Evolutionary conservation across 805 yeast species (phyloP), one percentile per base, ranked within the genome.

Genomic region (Torulaspora quercuum): DNA sequence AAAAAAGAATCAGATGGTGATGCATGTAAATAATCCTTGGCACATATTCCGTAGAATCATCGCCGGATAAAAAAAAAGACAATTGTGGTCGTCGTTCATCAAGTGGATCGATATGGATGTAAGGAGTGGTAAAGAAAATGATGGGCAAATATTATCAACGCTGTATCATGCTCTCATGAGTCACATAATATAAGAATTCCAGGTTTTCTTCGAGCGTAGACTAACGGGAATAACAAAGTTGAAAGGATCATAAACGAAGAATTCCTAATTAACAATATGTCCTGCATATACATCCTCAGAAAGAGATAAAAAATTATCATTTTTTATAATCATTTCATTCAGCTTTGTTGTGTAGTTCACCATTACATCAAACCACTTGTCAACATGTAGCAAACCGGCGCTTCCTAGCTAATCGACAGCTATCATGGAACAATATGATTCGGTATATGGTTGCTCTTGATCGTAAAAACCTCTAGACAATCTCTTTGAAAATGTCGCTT

Each of bases 1-100:
- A 25, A 18, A 38, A 21, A 32, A 37, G 34, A 51, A 57, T 85
- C 95, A 86, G 95, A 82, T 86, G 95, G 95, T 86, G 95, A 86
- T 86, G 95, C 95, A 86, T 86, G 95, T 77, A 65, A 35, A 49
- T 68, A 68, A 75, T 80, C 84, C 83, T 67, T 66, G 82, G 92
- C 80, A 79, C 92, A 84, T 72, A 70, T 61, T 64, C 57, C 25
- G 24, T 39, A 41, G 58, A 59, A 61, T 60, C 66, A 61, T 61
- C 66, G 63, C 64, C 63, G 64, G 66, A 60, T 57, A 44, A 28
- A 39, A 44, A n/a, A n/a, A 49, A 55, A 55, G 57, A 54, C 57
- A 46, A 50, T 46, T 53, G 64, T 57, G 64, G 63, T 42, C 44
- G 57, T 53, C 61, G 50, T 58, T 61, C 66, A 61, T 60, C 66